These are phyloP conservation scores for Madurella fahalii DNA, from an alignment of 2,329 filamentous ascomycete genomes.

Conservation along the genomic window DNA sequence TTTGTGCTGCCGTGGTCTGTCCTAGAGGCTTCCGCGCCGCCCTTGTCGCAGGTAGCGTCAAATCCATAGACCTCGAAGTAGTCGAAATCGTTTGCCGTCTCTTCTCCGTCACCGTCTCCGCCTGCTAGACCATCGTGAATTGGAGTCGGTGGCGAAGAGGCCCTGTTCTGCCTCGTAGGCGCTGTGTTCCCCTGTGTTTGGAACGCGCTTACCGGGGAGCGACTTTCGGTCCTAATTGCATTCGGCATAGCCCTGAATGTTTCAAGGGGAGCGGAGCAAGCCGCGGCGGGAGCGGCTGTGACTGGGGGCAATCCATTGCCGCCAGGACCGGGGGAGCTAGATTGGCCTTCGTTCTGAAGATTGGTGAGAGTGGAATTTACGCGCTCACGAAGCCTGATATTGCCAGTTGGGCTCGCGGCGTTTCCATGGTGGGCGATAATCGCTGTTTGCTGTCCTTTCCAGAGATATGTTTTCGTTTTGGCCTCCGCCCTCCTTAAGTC, in stretches of 20 bases:
- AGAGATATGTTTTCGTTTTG: constrained; percentile 14
- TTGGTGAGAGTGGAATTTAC: constrained; percentile 51
- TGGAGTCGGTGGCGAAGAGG: constrained; percentile 5
- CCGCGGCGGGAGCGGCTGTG: constrained; percentile 5
- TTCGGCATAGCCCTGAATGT: constrained; percentile 1
- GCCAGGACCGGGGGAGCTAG: constrained; percentile 45
- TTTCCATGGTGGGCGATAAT: constrained; percentile 17
- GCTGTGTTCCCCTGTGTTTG: constrained; percentile 13
- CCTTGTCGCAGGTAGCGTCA: neutral
- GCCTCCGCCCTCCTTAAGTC: constrained; percentile 55
- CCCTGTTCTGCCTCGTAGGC: constrained; percentile 6
- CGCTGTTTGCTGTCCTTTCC: constrained; percentile 19
- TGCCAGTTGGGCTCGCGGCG: constrained; percentile 10
- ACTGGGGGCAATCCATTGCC: constrained; percentile 15
- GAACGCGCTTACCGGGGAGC: constrained; percentile 15
- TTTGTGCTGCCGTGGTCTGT: neutral
- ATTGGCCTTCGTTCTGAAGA: constrained; percentile 60
- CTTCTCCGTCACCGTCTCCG: constrained; percentile 6
- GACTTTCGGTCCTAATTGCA: constrained; percentile 8
- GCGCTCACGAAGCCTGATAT: constrained; percentile 42
- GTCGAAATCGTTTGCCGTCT: constrained; percentile 1
- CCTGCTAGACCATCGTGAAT: constrained; percentile 21
- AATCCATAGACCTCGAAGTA: neutral
- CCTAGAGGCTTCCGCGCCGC: neutral
- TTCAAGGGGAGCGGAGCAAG: constrained; percentile 1